Percentiles rank a stretch among this genome's conserved stretches.
Evolutionary conservation across 805 yeast species (phyloP).

Genomic region (Wickerhamomyces mucosus): DNA sequence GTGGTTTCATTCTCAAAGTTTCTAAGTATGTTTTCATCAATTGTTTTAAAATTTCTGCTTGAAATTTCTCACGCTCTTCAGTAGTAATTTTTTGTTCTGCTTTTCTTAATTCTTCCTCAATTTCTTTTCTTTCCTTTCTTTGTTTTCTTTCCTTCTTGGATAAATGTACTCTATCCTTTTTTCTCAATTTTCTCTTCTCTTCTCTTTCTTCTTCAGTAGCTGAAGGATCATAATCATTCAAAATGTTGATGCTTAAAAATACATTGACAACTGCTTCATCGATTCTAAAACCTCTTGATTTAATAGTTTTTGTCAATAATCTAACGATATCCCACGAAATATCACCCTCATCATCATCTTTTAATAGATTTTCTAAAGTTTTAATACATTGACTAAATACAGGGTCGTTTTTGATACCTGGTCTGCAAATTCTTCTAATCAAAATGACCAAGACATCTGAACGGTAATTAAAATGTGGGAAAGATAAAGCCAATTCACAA

Average conservation of each 20-base stretch:
- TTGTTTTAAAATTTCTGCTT: constrained; percentile 72
- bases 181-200: constrained; percentile 45
- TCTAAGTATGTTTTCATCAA: constrained; percentile 70
- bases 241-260: constrained; percentile 54
- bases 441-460: constrained; percentile 62
- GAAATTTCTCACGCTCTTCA: constrained; percentile 79
- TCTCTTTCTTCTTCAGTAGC: constrained; percentile 36
- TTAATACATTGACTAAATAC: constrained; percentile 51
- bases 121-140: constrained; percentile 75
- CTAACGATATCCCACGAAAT: constrained; percentile 68
- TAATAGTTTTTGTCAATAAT: constrained; percentile 58
- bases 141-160: constrained; percentile 86
- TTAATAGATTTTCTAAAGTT: constrained; percentile 58
- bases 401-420: constrained; percentile 32
- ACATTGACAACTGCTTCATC: constrained; percentile 77
- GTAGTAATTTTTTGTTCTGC: constrained; percentile 86
- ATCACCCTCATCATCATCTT: constrained; percentile 77
- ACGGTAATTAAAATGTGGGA: constrained; percentile 74
- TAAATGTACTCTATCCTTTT: constrained; percentile 84
- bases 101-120: constrained; percentile 78
- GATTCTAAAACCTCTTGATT: constrained; percentile 65
- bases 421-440: constrained; percentile 59
- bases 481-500: constrained; percentile 60
- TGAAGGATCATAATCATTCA: constrained; percentile 68
- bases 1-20: constrained; percentile 54